A percentile compares a stretch with the other conserved stretches of the same genome.
Conservation (phyloP, 441 rosid genomes). For the Eutrema salsugineum region DNA sequence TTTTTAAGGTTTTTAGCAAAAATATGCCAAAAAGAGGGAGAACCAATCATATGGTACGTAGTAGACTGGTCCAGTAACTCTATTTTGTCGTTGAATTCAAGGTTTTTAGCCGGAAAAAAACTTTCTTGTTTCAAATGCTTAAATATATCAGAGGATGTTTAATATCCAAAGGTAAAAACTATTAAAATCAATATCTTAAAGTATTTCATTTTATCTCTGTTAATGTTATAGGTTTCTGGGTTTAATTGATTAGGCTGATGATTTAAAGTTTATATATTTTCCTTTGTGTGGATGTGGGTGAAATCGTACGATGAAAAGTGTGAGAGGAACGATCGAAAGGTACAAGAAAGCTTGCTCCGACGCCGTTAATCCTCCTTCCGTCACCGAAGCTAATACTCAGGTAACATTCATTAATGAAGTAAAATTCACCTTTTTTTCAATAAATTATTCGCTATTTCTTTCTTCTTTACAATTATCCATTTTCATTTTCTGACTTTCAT, state of each 20-base stretch:
- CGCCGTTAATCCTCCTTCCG: slow-evolving; percentile 49
- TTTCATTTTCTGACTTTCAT: background rate
- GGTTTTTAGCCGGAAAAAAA: background rate
- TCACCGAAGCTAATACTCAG: slow-evolving; percentile 71
- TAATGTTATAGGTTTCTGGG: background rate
- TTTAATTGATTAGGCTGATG: background rate
- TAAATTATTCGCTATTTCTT: background rate
- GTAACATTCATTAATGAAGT: slow-evolving; percentile 14
- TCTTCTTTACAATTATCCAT: background rate
- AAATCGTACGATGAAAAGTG: slow-evolving; percentile 32
- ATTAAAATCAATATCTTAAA: background rate
- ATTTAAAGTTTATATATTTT: background rate
- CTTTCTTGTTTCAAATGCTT: background rate
- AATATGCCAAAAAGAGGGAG: background rate
- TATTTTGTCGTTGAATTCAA: background rate
- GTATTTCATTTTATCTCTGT: background rate
- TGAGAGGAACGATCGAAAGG: slow-evolving; percentile 65
- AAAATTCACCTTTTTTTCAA: background rate
- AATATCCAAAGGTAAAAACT: background rate
- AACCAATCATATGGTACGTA: background rate
- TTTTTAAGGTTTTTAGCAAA: too few species aligned
- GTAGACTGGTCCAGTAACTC: background rate
- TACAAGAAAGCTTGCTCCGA: slow-evolving; percentile 63
- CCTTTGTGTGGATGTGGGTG: background rate
- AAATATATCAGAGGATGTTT: background rate